Evolutionary conservation across 768 basidiomycete genomes (phyloP).

Genomic region (Amanita rubescens): DNA sequence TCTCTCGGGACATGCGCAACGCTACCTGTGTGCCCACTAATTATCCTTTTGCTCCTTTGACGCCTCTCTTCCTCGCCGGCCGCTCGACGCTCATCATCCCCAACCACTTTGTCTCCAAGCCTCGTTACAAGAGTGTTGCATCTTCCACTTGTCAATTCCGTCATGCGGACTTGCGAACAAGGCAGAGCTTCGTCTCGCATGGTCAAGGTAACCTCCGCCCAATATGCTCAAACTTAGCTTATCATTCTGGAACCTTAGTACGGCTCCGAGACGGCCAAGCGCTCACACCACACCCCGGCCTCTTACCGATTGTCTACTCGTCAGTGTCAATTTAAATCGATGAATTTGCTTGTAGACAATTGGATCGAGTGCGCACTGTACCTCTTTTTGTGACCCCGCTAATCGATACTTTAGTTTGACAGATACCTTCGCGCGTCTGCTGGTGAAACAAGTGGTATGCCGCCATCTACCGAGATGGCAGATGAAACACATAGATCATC

Average conservation of each 20-base stretch:
- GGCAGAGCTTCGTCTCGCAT: constrained; percentile 79
- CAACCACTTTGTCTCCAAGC: constrained; percentile 15
- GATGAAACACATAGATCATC: constrained; percentile 16
- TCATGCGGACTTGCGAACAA: constrained; percentile 69
- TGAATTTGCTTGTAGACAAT: constrained; percentile 82
- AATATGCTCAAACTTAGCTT: not conserved
- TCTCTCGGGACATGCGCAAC: constrained; percentile 77
- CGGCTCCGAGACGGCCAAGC: constrained; percentile 75
- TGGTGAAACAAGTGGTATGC: constrained; percentile 14
- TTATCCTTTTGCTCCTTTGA: no score
- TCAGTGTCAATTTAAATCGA: constrained; percentile 69
- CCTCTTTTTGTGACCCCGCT: constrained; percentile 1
- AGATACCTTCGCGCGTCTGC: constrained; percentile 38
- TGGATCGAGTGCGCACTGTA: constrained; percentile 60
- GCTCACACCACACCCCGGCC: constrained; percentile 79
- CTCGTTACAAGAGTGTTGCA: constrained; percentile 51
- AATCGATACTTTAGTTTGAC: constrained; percentile 31
- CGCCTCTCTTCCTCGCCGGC: no score
- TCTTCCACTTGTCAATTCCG: constrained; percentile 67
- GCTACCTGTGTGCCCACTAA: no score
- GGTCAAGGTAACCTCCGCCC: constrained; percentile 55
- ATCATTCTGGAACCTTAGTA: constrained; percentile 40
- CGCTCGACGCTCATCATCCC: constrained; percentile 9
- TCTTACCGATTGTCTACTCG: constrained; percentile 72
- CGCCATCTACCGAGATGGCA: constrained; percentile 17